phyloP scores from a whole-genome alignment of 495 filamentous ascomycete genomes.

The Penicillium argentinense region DNA sequence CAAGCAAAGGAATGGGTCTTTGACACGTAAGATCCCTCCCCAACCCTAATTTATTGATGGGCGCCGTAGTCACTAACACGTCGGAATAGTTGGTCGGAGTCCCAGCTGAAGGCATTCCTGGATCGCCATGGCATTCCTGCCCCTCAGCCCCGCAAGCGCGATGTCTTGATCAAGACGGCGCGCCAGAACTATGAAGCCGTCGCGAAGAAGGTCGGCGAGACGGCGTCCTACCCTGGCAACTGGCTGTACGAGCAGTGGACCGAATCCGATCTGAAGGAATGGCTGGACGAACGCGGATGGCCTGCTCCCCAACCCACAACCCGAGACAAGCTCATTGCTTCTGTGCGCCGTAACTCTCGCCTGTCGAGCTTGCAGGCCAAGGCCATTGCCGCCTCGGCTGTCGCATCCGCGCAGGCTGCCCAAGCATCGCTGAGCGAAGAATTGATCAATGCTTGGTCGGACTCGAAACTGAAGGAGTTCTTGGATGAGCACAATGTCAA shows the following conservation, averaged over 20 bases:
- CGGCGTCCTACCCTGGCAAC: conserved; percentile 83
- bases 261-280: conserved; percentile 73
- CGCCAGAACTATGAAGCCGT: conserved; percentile 79
- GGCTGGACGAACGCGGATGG: conserved; percentile 86
- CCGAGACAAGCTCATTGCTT: conserved; percentile 84
- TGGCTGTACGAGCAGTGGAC: conserved; percentile 93
- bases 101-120: conserved; percentile 87
- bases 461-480: conserved; percentile 76
- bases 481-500: conserved; percentile 71
- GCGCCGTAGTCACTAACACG: neutral
- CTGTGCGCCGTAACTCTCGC: conserved; percentile 87
- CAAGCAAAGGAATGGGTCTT: conserved; percentile 90
- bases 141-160: conserved; percentile 78
- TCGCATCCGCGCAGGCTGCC: conserved; percentile 65
- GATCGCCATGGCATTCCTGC: conserved; percentile 84
- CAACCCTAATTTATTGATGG: neutral
- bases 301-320: conserved; percentile 82
- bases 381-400: conserved; percentile 58
- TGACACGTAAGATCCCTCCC: conserved; percentile 65
- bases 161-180: conserved; percentile 71
- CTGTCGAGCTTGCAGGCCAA: conserved; percentile 66
- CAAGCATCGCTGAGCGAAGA: conserved; percentile 74
- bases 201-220: conserved; percentile 82
- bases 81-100: conserved; percentile 70
- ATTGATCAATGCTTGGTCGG: conserved; percentile 86